These are phyloP conservation scores for Botrytis sinoallii DNA, from an alignment of 2,329 filamentous ascomycete genomes.

Conservation along the genomic window DNA sequence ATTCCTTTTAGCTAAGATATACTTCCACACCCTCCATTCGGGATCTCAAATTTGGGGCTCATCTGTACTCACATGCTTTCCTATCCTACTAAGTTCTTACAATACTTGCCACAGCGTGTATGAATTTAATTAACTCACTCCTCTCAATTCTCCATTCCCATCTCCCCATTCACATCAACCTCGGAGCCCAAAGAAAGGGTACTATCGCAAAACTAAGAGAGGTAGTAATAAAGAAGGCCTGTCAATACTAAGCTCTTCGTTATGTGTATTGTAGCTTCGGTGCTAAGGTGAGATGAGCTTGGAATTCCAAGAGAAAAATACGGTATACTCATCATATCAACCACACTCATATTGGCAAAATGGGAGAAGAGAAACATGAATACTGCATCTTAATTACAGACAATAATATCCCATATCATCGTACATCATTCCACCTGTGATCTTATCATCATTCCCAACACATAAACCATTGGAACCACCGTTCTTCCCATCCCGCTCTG, in stretches of 20 bases:
- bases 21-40: not conserved
- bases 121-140: not conserved
- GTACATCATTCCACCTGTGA: not conserved
- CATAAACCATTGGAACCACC: not conserved
- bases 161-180: not conserved
- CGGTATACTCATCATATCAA: not conserved
- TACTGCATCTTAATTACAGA: not conserved
- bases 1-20: not conserved
- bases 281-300: not conserved
- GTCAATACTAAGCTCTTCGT: not conserved
- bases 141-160: not conserved
- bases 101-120: not conserved
- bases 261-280: not conserved
- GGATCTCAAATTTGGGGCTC: not conserved
- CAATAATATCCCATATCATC: not conserved
- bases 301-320: not conserved
- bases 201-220: not conserved
- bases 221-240: not conserved
- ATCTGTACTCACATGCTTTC: accelerated
- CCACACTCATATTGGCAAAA: not conserved
- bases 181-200: not conserved
- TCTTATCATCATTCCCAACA: not conserved
- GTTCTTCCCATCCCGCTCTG: not conserved
- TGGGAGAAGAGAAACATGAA: not conserved
- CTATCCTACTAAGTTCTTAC: accelerated